These are phyloP conservation scores for Carex kokanica DNA, from an alignment of 176 grass and related monocot species.

Conservation along the genomic window DNA sequence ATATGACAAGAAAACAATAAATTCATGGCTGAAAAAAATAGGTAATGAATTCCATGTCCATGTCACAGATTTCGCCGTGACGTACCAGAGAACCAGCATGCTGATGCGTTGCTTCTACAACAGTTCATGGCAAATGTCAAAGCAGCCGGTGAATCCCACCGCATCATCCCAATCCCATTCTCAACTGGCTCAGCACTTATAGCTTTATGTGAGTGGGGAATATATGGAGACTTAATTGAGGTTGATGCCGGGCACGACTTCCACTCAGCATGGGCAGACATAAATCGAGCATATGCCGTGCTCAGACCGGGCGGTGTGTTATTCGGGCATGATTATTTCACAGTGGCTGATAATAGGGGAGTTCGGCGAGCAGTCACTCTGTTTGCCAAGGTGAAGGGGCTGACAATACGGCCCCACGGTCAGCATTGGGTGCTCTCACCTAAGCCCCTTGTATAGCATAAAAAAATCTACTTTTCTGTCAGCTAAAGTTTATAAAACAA, in stretches of 20 bases:
- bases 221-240: slow-evolving; percentile 93
- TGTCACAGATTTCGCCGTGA: slow-evolving; percentile 49
- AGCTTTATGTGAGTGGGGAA: slow-evolving; percentile 82
- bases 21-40: background rate
- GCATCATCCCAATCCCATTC: slow-evolving; percentile 80
- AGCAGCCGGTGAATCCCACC: slow-evolving; percentile 29
- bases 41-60: background rate
- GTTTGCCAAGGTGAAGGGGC: slow-evolving; percentile 65
- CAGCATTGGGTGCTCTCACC: slow-evolving; percentile 94
- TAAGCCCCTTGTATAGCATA: slow-evolving; percentile 39
- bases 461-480: background rate
- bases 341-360: slow-evolving; percentile 69
- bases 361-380: slow-evolving; percentile 83
- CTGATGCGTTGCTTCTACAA: slow-evolving; percentile 67
- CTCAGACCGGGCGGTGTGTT: slow-evolving; percentile 89
- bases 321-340: slow-evolving; percentile 96
- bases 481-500: background rate
- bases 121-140: slow-evolving; percentile 94
- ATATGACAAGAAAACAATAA: background rate
- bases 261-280: slow-evolving; percentile 98
- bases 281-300: slow-evolving; percentile 85
- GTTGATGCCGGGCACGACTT: slow-evolving; percentile 98
- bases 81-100: slow-evolving; percentile 49
- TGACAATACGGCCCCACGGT: slow-evolving; percentile 60
- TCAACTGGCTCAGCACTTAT: slow-evolving; percentile 68